Evolutionary conservation across 1,284 basidiomycete species (phyloP).

Genomic region (Ceratobasidium sp.): DNA sequence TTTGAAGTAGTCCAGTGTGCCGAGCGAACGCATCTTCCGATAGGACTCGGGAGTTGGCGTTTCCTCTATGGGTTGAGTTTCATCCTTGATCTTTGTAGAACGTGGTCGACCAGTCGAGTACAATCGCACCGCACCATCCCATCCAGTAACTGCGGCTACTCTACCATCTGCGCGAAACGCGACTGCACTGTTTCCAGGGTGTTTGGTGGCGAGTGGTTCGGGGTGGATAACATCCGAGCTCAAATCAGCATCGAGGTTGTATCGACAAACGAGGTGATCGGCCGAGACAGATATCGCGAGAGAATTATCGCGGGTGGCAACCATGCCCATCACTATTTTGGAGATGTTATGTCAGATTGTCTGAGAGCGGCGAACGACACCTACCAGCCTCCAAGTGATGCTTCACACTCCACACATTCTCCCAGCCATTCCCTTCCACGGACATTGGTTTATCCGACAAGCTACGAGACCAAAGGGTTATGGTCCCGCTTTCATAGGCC

Average conservation of each 20-base stretch:
- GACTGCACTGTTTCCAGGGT: constrained; percentile 81
- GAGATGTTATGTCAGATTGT: constrained; percentile 6
- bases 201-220: constrained; percentile 70
- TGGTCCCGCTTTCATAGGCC: constrained; percentile 86
- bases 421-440: constrained; percentile 81
- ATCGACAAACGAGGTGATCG: constrained; percentile 81
- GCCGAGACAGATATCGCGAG: constrained; percentile 85
- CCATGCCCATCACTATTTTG: constrained; percentile 84
- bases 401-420: constrained; percentile 74
- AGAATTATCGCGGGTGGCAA: constrained; percentile 69
- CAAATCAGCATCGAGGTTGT: constrained; percentile 63
- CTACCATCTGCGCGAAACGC: constrained; percentile 80
- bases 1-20: constrained; percentile 84
- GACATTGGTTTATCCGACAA: constrained; percentile 63
- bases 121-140: constrained; percentile 72
- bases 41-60: constrained; percentile 68
- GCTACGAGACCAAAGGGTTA: constrained; percentile 66
- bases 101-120: constrained; percentile 20
- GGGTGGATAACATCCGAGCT: constrained; percentile 47
- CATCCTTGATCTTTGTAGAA: background rate
- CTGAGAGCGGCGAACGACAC: constrained; percentile 52
- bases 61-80: background rate
- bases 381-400: constrained; percentile 83
- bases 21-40: constrained; percentile 67
- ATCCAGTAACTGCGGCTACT: constrained; percentile 86